Base-by-base conservation (phyloP, 805 yeast genomes). In the Myxozyma udenii region DNA sequence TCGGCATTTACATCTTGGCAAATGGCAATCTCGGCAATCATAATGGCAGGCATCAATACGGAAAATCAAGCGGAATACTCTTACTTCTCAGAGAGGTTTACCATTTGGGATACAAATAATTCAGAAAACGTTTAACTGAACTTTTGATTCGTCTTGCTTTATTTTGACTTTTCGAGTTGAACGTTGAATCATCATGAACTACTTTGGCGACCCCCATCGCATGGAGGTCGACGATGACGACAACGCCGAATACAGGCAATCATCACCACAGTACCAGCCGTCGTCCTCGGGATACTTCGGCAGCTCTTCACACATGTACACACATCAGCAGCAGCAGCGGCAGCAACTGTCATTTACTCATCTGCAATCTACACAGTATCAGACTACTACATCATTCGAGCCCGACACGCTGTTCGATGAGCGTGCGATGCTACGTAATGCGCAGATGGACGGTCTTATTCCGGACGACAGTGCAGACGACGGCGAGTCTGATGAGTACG, bases 281-380 rank as follows among this genome's bases (percentile, higher is more conserved):
- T n/a, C n/a, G n/a, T n/a, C n/a, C n/a, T n/a, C n/a, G n/a, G n/a
- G n/a, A n/a, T n/a, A n/a, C n/a, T n/a, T n/a, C n/a, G n/a, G n/a
- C n/a, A n/a, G n/a, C n/a, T n/a, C n/a, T n/a, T n/a, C n/a, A n/a
- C n/a, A n/a, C n/a, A n/a, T n/a, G n/a, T 14, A 28, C 9, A 9
- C 9, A 28, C 33, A 28, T 9, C 33, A 28, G 33, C 33, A 28
- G 33, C 9, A 9, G 33, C 33, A 28, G 33, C 9, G 9, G 33
- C 33, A 28, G 14, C 33, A 28, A 28, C 33, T 9, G 33, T 9
- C 14, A 14, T 28, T 14, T 9, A 28, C 14, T 9, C 33, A 28
- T 9, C 33, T 9, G 14, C 33, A 28, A 28, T n/a, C n/a, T 78
- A 18, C 4, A 28, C 12, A 19, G 25, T 11, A 23, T 40, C 18